phyloP scores from a whole-genome alignment of 2,329 filamentous ascomycete species.

The Fusarium subtropicale region DNA sequence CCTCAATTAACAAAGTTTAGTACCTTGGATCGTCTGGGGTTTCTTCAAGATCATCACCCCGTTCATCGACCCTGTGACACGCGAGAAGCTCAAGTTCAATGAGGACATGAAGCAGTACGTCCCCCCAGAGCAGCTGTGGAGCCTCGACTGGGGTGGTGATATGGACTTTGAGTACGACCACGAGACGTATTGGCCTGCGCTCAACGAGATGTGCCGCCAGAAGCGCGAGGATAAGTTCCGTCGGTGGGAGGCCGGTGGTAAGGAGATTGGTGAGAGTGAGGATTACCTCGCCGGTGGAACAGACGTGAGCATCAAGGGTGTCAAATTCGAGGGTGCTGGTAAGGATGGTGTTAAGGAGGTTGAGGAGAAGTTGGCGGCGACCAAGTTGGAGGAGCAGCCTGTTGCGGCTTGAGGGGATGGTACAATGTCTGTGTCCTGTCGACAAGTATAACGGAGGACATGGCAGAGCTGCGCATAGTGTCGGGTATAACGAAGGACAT shows the following conservation, averaged over 20 bases:
- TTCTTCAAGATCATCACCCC: conserved; percentile 98
- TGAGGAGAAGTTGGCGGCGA: conserved; percentile 47
- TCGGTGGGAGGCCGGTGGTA: conserved; percentile 84
- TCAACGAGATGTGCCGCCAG: conserved; percentile 77
- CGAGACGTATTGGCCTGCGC: conserved; percentile 85
- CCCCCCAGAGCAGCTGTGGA: conserved; percentile 84
- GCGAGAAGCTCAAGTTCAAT: conserved; percentile 97
- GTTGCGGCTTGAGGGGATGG: conserved; percentile 27
- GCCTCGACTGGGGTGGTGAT: conserved; percentile 77
- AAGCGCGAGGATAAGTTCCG: conserved; percentile 70
- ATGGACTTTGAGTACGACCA: conserved; percentile 95
- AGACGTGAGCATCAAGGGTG: conserved; percentile 51
- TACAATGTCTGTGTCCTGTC: neutral
- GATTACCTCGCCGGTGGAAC: conserved; percentile 79
- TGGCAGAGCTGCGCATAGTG: neutral
- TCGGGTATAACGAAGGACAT: neutral
- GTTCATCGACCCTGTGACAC: conserved; percentile 95
- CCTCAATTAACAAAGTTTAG: conserved; percentile 55
- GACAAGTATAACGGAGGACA: neutral
- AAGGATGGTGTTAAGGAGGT: conserved; percentile 39
- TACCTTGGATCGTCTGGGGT: conserved; percentile 89
- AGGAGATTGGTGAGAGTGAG: conserved; percentile 86
- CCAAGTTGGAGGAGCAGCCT: conserved; percentile 45
- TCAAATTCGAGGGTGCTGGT: conserved; percentile 45
- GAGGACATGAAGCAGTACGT: conserved; percentile 88